Base-by-base conservation (phyloP, 2,329 filamentous ascomycete species). In the Coniochaeta sp. region DNA sequence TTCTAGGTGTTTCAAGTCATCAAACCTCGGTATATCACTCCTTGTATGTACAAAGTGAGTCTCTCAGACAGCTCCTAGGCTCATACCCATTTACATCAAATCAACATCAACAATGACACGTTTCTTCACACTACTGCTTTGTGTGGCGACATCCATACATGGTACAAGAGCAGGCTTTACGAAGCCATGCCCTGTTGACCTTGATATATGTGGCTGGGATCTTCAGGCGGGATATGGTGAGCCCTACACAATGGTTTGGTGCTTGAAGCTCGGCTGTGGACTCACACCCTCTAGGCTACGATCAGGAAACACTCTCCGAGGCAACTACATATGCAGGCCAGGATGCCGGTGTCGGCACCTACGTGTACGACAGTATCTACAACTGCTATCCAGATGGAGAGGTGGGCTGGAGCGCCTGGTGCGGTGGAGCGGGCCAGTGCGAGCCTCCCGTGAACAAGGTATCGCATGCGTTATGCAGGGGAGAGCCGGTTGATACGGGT, bases 331-430 rank as follows among this genome's bases (percentile, higher is more conserved):
- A 26, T 16, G 60, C 60, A 7, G 57, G 57, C 28, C 60, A 62
- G 26, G 55, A 62, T 40, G 44, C 55, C 32, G 58, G 42, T 24
- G 26, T 30, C 19, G 60, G 60, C n/a, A 62, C 60, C 36, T 28
- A 55, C 38, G 50, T 62, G 17, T 62, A 55, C 47, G 60, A 62
- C 44, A 58, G 54, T 55, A 62, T 62, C 55, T 62, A 59, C 58
- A 62, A 62, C 55, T 62, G 60, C 60, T 62, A 62, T 32, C 58
- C 58, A 17, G 58, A 58, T 44, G 60, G 60, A 17, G 60, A 62
- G 58, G 47, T 62, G n/a, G 58, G 59, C 19, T 62, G 60, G 60
- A 62, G 60, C 22, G 60, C 50, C 19, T 62, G 60, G 60, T 62
- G 60, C 47, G 60, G 60, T 4, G 60, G 60, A n/a, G 58, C 58